Evolutionary conservation across 1,139 yeast species (phyloP).

Genomic region (Protomyces gravidus): DNA sequence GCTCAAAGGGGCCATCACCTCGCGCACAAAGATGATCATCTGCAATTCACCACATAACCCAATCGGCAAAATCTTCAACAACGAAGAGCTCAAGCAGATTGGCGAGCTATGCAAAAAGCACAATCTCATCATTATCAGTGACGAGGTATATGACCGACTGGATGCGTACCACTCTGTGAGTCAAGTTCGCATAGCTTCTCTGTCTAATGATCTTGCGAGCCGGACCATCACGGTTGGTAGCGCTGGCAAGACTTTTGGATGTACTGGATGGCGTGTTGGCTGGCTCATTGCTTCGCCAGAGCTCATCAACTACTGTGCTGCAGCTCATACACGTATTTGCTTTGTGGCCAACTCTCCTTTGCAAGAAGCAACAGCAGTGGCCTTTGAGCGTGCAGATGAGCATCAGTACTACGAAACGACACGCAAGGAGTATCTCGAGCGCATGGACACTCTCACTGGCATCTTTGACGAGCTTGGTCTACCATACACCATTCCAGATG

Average conservation of each 20-base stretch:
- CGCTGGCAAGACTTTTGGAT: conserved; percentile 95
- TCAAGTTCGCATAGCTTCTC: conserved; percentile 79
- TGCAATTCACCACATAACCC: conserved; percentile 96
- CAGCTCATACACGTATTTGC: conserved; percentile 74
- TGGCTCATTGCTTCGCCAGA: conserved; percentile 89
- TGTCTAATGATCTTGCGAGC: conserved; percentile 70
- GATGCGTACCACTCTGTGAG: conserved; percentile 51
- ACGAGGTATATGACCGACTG: conserved; percentile 91
- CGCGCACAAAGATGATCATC: conserved; percentile 77
- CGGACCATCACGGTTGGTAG: conserved; percentile 89
- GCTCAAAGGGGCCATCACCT: conserved; percentile 62
- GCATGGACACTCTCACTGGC: conserved; percentile 64
- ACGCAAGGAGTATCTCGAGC: conserved; percentile 60
- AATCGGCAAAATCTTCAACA: conserved; percentile 79
- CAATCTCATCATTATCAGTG: conserved; percentile 76
- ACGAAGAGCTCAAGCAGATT: conserved; percentile 63
- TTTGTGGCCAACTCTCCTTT: conserved; percentile 79
- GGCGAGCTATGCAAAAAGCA: conserved; percentile 80
- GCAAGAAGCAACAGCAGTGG: conserved; percentile 85
- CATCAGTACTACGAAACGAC: conserved; percentile 66
- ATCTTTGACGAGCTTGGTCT: conserved; percentile 81
- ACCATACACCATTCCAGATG: conserved; percentile 86
- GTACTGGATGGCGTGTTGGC: conserved; percentile 98
- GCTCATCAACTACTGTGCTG: conserved; percentile 70
- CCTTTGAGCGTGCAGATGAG: conserved; percentile 57